Evolutionary conservation across 1,139 yeast genomes (phyloP).

Genomic region (Scheffersomyces quercinus): DNA sequence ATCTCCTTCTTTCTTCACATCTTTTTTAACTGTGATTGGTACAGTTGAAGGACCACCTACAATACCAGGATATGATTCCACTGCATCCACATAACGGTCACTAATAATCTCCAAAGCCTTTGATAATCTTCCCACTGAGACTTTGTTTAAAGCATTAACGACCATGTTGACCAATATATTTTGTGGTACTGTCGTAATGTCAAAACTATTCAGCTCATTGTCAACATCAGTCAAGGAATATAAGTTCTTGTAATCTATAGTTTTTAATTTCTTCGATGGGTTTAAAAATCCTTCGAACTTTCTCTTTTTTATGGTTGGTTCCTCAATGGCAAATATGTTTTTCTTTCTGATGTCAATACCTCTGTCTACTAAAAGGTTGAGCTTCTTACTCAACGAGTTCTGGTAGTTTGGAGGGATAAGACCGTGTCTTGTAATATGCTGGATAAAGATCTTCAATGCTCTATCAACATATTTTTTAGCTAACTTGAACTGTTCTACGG

Average conservation of each 20-base stretch:
- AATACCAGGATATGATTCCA: constrained; percentile 8
- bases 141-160: constrained; percentile 58
- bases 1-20: constrained; percentile 12
- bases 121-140: constrained; percentile 54
- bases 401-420: constrained; percentile 36
- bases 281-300: constrained; percentile 36
- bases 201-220: constrained; percentile 64
- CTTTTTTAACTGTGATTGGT: constrained; percentile 7
- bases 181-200: constrained; percentile 66
- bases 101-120: constrained; percentile 69
- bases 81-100: constrained; percentile 51
- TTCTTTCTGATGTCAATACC: constrained; percentile 47
- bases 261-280: constrained; percentile 27
- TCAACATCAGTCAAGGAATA: constrained; percentile 65
- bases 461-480: constrained; percentile 45
- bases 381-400: constrained; percentile 28
- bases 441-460: constrained; percentile 35
- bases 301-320: constrained; percentile 35
- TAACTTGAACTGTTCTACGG: constrained; percentile 44
- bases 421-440: constrained; percentile 35
- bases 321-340: constrained; percentile 35
- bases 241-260: constrained; percentile 38
- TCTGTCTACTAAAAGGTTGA: constrained; percentile 30
- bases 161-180: constrained; percentile 67
- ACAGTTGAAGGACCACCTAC: constrained; percentile 3